phyloP scores from a whole-genome alignment of 257 asterid species.

The Salvia miltiorrhiza region DNA sequence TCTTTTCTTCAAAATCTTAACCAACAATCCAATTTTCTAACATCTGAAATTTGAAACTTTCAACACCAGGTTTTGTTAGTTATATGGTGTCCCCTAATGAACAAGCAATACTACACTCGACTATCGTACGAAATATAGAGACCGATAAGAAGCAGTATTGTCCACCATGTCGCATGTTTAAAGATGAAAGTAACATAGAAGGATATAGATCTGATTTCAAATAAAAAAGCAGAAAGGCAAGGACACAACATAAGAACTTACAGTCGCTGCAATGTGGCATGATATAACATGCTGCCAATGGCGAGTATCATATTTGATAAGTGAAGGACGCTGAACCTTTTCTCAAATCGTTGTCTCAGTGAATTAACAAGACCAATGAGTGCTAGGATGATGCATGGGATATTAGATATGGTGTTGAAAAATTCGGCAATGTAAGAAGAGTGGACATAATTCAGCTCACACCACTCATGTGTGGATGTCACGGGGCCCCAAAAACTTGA shows the following conservation, averaged over 20 bases:
- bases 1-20: background rate
- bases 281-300: conserved; percentile 86
- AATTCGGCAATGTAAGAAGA: conserved; percentile 89
- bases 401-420: conserved; percentile 82
- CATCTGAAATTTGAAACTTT: background rate
- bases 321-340: conserved; percentile 90
- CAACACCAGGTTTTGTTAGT: background rate
- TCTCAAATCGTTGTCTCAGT: conserved; percentile 78
- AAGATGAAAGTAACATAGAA: background rate
- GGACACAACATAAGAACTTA: conserved; percentile 39
- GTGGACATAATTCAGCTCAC: conserved; percentile 87
- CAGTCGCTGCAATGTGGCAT: conserved; percentile 85
- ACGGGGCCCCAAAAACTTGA: conserved; percentile 98
- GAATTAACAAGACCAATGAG: conserved; percentile 78
- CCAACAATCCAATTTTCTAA: background rate
- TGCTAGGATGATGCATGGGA: conserved; percentile 78
- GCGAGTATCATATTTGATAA: conserved; percentile 86
- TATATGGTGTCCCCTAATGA: background rate
- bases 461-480: conserved; percentile 93
- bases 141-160: background rate
- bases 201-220: background rate
- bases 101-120: background rate
- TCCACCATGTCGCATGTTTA: background rate
- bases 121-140: background rate
- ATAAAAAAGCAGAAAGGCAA: conserved; percentile 15